phyloP scores from a whole-genome alignment of 768 basidiomycete species.

The Calocybe indica region DNA sequence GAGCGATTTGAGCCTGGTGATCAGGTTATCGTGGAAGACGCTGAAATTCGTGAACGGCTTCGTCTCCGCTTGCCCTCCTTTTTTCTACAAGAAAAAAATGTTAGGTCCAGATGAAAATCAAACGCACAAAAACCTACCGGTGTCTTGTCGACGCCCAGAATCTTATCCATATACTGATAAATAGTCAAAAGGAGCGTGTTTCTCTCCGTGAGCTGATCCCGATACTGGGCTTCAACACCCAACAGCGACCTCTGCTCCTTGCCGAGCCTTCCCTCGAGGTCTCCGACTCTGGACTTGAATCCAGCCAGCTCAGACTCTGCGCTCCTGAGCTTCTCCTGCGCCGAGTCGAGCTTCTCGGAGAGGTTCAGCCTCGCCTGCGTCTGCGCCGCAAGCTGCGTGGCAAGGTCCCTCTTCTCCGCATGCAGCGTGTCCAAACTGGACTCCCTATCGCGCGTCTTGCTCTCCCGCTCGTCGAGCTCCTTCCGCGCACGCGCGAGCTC shows the following conservation, averaged over 20 bases:
- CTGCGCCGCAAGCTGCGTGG: constrained; percentile 73
- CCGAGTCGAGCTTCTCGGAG: constrained; percentile 81
- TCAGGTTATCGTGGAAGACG: constrained; percentile 92
- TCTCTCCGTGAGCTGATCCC: constrained; percentile 90
- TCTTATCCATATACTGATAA: constrained; percentile 93
- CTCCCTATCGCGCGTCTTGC: constrained; percentile 63
- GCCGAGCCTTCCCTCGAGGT: constrained; percentile 73
- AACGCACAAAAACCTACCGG: constrained; percentile 45
- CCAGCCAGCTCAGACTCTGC: constrained; percentile 63
- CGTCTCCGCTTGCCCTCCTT: constrained; percentile 69
- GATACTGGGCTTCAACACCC: constrained; percentile 70
- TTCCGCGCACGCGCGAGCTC: constrained; percentile 67
- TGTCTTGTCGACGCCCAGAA: constrained; percentile 84
- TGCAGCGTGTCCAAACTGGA: constrained; percentile 68
- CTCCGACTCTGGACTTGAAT: constrained; percentile 56
- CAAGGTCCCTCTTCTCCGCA: constrained; percentile 75
- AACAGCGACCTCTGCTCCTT: constrained; percentile 78
- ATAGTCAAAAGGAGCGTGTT: constrained; percentile 89
- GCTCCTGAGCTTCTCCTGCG: constrained; percentile 53
- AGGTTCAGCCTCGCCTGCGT: constrained; percentile 84
- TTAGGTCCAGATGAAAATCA: background rate
- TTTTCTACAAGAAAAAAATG: constrained; percentile 45
- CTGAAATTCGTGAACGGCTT: constrained; percentile 92
- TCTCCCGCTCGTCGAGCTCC: constrained; percentile 66
- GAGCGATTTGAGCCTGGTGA: constrained; percentile 79